Evolutionary conservation across 441 rosid genomes (phyloP).

Genomic region (Cnidoscolus chayamansa): DNA sequence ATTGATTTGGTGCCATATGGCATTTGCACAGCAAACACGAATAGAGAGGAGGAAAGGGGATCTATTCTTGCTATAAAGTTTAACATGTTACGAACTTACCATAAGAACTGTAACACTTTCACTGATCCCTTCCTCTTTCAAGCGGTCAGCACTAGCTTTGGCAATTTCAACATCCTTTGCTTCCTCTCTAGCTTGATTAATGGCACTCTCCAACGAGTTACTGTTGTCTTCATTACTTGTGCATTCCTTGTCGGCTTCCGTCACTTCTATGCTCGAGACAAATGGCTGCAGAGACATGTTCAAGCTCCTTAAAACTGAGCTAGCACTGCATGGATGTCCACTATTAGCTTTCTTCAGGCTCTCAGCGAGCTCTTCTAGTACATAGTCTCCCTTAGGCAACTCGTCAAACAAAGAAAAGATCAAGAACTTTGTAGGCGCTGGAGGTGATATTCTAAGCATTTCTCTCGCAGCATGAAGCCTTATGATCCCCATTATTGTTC

Average conservation of each 20-base stretch:
- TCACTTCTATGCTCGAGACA: conserved; percentile 32
- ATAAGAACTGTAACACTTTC: conserved; percentile 58
- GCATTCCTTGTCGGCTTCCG: conserved; percentile 28
- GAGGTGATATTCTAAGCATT: conserved; percentile 77
- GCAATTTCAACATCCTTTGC: conserved; percentile 55
- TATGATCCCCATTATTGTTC: conserved; percentile 69
- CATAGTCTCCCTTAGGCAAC: conserved; percentile 86
- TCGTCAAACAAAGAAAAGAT: conserved; percentile 79
- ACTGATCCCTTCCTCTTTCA: conserved; percentile 77
- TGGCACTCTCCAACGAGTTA: conserved; percentile 44
- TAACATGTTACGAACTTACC: conserved; percentile 40
- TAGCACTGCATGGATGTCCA: conserved; percentile 57
- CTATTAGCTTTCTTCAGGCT: conserved; percentile 46
- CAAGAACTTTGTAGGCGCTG: conserved; percentile 70
- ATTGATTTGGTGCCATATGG: not conserved
- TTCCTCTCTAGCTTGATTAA: conserved; percentile 64
- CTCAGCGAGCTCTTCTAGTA: conserved; percentile 66
- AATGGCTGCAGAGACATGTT: conserved; percentile 36
- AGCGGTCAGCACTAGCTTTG: conserved; percentile 54
- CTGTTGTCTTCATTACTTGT: conserved; percentile 31
- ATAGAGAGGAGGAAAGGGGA: not conserved
- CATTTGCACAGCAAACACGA: not conserved
- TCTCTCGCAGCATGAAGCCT: conserved; percentile 93
- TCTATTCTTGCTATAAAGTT: not conserved
- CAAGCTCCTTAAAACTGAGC: conserved; percentile 64